phyloP scores from a whole-genome alignment of 2,329 filamentous ascomycete genomes.

The Epichloe typhina region DNA sequence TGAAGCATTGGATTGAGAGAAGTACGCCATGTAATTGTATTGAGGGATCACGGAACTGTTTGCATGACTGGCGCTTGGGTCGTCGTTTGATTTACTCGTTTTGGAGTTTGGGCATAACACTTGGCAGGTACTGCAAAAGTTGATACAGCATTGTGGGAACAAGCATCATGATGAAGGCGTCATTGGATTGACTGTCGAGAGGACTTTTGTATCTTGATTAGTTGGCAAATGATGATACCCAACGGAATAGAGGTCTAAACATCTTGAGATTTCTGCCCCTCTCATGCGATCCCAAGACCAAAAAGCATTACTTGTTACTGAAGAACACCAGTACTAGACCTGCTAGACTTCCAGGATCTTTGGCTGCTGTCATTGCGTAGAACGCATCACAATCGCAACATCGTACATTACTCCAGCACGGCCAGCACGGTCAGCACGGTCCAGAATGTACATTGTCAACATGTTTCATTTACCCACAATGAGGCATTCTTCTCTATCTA shows the following conservation, averaged over 20 bases:
- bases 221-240: neutral
- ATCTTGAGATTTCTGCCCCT: no score
- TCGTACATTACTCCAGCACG: no score
- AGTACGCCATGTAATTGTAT: neutral
- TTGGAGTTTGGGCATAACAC: neutral
- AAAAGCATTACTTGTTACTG: no score
- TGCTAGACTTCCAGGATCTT: no score
- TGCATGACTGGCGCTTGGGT: neutral
- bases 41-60: neutral
- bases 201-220: neutral
- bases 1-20: constrained; percentile 39
- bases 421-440: no score
- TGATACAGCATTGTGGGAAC: neutral
- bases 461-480: no score
- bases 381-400: no score
- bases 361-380: no score
- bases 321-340: no score
- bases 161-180: neutral
- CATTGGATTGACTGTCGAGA: neutral
- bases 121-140: neutral
- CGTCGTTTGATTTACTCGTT: neutral
- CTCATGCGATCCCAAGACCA: no score
- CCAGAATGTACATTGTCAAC: no score
- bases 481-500: no score
- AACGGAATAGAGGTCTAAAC: neutral